These are phyloP conservation scores for Diaporthe batatas DNA, from an alignment of 2,329 filamentous ascomycete genomes.

Conservation along the genomic window DNA sequence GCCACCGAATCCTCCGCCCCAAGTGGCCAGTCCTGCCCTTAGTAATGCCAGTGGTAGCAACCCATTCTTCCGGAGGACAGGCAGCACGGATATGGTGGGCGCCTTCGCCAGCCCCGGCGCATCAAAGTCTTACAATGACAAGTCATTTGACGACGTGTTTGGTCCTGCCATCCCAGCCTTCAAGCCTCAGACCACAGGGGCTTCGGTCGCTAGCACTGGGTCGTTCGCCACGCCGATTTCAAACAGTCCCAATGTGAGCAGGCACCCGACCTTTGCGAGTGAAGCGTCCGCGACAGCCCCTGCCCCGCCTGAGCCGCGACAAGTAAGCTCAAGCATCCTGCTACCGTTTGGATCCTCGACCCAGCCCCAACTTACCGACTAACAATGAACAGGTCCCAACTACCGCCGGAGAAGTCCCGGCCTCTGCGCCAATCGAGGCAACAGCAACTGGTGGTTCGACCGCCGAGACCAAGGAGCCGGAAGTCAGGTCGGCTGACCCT, in stretches of 20 bases:
- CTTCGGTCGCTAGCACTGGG: conserved; percentile 65
- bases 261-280: conserved; percentile 67
- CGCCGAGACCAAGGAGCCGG: conserved; percentile 35
- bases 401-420: conserved; percentile 44
- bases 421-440: conserved; percentile 51
- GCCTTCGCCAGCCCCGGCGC: conserved; percentile 64
- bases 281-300: conserved; percentile 71
- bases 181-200: conserved; percentile 70
- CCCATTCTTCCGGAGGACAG: conserved; percentile 87
- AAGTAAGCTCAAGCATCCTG: conserved; percentile 79
- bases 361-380: conserved; percentile 67
- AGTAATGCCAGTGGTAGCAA: conserved; percentile 85
- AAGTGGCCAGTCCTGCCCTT: conserved; percentile 77
- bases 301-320: conserved; percentile 78
- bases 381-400: conserved; percentile 46
- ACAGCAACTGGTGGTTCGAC: conserved; percentile 47
- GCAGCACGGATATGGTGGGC: conserved; percentile 71
- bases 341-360: conserved; percentile 76
- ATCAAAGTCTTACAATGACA: conserved; percentile 66
- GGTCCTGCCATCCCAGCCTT: conserved; percentile 76
- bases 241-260: conserved; percentile 75
- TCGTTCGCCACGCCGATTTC: conserved; percentile 65
- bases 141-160: conserved; percentile 88
- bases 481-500: conserved; percentile 38
- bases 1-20: conserved; percentile 56